These are phyloP conservation scores for Lactarius pseudohatsudake DNA, from an alignment of 768 basidiomycete species.

Conservation along the genomic window DNA sequence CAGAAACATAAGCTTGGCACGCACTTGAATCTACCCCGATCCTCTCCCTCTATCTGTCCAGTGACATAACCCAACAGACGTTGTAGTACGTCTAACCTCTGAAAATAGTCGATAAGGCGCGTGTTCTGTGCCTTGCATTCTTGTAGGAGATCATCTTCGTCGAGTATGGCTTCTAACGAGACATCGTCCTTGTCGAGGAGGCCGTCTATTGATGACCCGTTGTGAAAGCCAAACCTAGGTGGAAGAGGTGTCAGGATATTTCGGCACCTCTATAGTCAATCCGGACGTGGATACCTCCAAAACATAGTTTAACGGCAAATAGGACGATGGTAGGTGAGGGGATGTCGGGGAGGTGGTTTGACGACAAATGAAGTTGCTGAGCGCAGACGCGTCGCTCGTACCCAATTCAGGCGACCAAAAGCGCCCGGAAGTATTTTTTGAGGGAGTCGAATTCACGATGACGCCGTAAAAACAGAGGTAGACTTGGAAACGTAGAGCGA, in stretches of 20 bases:
- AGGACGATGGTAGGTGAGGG: neutral
- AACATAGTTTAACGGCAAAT: conserved; percentile 22
- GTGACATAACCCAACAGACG: conserved; percentile 82
- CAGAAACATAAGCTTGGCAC: conserved; percentile 35
- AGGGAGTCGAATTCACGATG: conserved; percentile 1
- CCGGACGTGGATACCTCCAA: conserved; percentile 26
- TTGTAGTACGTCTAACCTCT: conserved; percentile 76
- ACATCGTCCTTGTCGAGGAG: conserved; percentile 90
- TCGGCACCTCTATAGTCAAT: neutral
- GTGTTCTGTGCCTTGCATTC: conserved; percentile 96
- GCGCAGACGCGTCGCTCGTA: conserved; percentile 11
- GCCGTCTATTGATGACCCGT: conserved; percentile 85
- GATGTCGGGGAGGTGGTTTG: neutral
- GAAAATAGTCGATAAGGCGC: conserved; percentile 84
- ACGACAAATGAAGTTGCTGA: conserved; percentile 6
- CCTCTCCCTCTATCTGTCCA: conserved; percentile 80
- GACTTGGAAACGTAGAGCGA: neutral
- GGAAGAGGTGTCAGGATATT: neutral
- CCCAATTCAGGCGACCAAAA: conserved; percentile 4
- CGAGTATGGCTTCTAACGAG: conserved; percentile 85
- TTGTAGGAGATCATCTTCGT: conserved; percentile 90
- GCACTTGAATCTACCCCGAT: conserved; percentile 79
- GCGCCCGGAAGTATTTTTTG: conserved; percentile 13
- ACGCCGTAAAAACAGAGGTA: neutral
- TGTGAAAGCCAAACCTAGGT: conserved; percentile 84